Evolutionary conservation across 805 yeast genomes (phyloP), one percentile per base, ranked within the genome.

Genomic region (Priceomyces carsonii): DNA sequence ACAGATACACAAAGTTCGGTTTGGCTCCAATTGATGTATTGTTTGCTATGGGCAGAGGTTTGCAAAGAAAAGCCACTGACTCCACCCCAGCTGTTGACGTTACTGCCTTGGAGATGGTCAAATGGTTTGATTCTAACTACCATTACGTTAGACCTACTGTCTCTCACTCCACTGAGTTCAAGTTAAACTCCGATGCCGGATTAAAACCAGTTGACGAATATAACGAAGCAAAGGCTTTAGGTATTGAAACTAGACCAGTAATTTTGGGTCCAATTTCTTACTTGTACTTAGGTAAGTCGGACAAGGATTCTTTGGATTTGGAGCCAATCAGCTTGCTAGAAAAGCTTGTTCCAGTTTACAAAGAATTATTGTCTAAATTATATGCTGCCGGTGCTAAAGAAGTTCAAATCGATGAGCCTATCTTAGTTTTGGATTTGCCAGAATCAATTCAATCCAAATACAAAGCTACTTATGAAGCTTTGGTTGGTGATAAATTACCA

Each of bases 41-140:
- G 60, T 93, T 93, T 67, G 99, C 99, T 62, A 93, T 93, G 98
- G 99, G 98, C 73, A 89, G 99, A 81, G 99, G 99, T 82, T 79
- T 93, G 68, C 99, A 93, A 78, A 87, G 93, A 75, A 82, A 85
- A 71, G 95, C 95, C 51, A 85, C 95, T 51, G 95, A 84, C 55
- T 62, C 89, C 50, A 66, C 80, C 44, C 78, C 83, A 55, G 95
- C 95, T 53, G 96, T 93, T 55, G 99, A 93, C 70, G 99, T 93
- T 44, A 91, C 98, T 47, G 99, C 99, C 57, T 79, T 88, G 66
- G 95, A 93, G 80, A 93, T 93, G 99, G 99, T 93, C 56, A 93
- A 93, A 79, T 93, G 99, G 99, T 93, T 93, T 58, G 99, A 93
- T 73, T 86, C 97, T 50, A 93, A 93, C 88, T 93, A 93, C 87